phyloP scores from a whole-genome alignment of 2,329 filamentous ascomycete genomes.

The Alternaria sp. region DNA sequence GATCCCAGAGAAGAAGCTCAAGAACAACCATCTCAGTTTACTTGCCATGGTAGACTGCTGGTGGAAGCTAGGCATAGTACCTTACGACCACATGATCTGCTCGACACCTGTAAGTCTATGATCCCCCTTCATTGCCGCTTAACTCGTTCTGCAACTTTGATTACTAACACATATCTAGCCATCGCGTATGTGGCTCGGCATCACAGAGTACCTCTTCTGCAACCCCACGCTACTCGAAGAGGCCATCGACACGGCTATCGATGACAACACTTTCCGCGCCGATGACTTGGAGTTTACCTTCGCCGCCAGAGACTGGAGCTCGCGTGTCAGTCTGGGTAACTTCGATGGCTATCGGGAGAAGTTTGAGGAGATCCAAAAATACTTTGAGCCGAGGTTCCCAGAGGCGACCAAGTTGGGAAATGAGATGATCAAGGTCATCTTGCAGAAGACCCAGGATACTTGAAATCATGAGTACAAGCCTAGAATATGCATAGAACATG shows the following conservation, averaged over 20 bases:
- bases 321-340: constrained; percentile 88
- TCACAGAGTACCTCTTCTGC: constrained; percentile 95
- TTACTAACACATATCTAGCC: constrained; percentile 58
- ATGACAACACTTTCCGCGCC: constrained; percentile 90
- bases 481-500: not conserved
- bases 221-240: constrained; percentile 83
- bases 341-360: constrained; percentile 93
- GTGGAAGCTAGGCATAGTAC: constrained; percentile 91
- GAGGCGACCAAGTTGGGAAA: constrained; percentile 90
- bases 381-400: constrained; percentile 89
- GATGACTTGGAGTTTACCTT: constrained; percentile 99
- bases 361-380: constrained; percentile 88
- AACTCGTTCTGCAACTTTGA: not conserved
- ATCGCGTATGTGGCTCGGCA: constrained; percentile 94
- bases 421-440: constrained; percentile 95
- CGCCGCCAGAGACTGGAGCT: constrained; percentile 93
- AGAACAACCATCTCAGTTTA: constrained; percentile 93
- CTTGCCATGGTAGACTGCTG: constrained; percentile 99
- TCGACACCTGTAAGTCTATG: constrained; percentile 76
- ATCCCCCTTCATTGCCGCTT: not conserved
- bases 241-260: constrained; percentile 82
- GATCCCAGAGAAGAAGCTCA: constrained; percentile 71
- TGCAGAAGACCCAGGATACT: constrained; percentile 72
- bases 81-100: constrained; percentile 99
- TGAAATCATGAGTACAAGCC: not conserved